Conservation (phyloP, 495 filamentous ascomycete genomes). For the Usnea hakonensis region DNA sequence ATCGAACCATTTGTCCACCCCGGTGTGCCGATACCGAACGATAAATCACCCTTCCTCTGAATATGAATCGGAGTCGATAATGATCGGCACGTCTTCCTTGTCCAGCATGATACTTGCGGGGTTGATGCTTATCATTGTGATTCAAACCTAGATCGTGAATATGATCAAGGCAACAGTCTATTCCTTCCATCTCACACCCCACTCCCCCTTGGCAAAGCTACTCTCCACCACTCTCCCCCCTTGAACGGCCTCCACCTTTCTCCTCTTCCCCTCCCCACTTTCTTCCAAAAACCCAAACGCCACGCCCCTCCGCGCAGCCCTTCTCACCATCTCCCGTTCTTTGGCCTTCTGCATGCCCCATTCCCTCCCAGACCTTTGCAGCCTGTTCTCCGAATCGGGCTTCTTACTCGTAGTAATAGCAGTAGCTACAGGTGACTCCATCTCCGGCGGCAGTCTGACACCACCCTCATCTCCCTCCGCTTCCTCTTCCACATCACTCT, state of each 20-base stretch:
- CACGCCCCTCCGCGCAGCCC: conserved; percentile 37
- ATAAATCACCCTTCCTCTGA: conserved; percentile 21
- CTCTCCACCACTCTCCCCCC: conserved; percentile 37
- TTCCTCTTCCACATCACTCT: conserved; percentile 31
- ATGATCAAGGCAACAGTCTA: background rate
- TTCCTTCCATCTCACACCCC: conserved; percentile 39
- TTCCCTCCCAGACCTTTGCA: background rate
- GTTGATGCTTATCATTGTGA: too few species aligned
- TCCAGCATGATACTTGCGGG: too few species aligned
- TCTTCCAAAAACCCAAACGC: conserved; percentile 36
- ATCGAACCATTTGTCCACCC: conserved; percentile 5
- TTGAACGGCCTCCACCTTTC: conserved; percentile 26
- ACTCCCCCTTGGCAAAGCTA: conserved; percentile 42
- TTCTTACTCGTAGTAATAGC: conserved; percentile 17
- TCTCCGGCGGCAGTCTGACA: background rate
- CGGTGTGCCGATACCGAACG: conserved; percentile 2
- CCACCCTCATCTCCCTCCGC: conserved; percentile 9
- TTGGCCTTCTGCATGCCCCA: conserved; percentile 10
- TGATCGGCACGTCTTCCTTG: too few species aligned
- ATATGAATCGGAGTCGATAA: conserved; percentile 39
- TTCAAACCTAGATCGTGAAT: too few species aligned
- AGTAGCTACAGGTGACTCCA: background rate
- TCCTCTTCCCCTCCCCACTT: background rate
- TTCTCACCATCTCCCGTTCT: conserved; percentile 38
- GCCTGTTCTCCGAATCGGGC: background rate